Conservation (phyloP, 2,329 filamentous ascomycete genomes). For the Chrysosporium keratinophilum region DNA sequence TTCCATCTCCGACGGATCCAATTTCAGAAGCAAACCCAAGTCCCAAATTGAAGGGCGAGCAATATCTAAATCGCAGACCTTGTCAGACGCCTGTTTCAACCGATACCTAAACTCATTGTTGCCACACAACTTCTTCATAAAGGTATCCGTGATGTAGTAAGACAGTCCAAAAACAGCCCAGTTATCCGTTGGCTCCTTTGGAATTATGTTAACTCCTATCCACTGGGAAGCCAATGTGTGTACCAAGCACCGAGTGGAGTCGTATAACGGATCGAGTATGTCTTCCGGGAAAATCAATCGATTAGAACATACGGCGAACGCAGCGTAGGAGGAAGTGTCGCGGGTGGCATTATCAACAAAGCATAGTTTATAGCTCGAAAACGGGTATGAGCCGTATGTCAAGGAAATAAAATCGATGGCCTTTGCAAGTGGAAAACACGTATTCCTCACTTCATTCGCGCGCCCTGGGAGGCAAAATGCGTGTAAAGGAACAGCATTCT, state of each 20-base stretch:
- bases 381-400: conserved; percentile 82
- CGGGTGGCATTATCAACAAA: conserved; percentile 82
- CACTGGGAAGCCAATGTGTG: conserved; percentile 84
- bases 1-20: conserved; percentile 76
- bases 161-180: conserved; percentile 87
- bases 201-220: conserved; percentile 85
- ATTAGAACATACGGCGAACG: conserved; percentile 77
- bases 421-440: conserved; percentile 69
- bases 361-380: conserved; percentile 80
- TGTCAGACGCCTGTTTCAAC: conserved; percentile 74
- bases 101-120: conserved; percentile 91
- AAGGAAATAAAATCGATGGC: conserved; percentile 87
- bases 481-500: conserved; percentile 77
- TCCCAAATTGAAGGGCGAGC: conserved; percentile 72
- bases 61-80: conserved; percentile 68
- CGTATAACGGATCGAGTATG: conserved; percentile 74
- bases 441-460: conserved; percentile 72
- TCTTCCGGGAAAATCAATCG: conserved; percentile 74
- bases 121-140: conserved; percentile 80
- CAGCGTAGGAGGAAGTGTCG: conserved; percentile 67
- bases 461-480: conserved; percentile 84
- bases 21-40: conserved; percentile 63
- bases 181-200: conserved; percentile 66
- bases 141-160: conserved; percentile 89
- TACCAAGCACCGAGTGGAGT: conserved; percentile 68